Base-by-base conservation (phyloP, 169 alveolate genomes). In the Amoebophrya sp. region DNA sequence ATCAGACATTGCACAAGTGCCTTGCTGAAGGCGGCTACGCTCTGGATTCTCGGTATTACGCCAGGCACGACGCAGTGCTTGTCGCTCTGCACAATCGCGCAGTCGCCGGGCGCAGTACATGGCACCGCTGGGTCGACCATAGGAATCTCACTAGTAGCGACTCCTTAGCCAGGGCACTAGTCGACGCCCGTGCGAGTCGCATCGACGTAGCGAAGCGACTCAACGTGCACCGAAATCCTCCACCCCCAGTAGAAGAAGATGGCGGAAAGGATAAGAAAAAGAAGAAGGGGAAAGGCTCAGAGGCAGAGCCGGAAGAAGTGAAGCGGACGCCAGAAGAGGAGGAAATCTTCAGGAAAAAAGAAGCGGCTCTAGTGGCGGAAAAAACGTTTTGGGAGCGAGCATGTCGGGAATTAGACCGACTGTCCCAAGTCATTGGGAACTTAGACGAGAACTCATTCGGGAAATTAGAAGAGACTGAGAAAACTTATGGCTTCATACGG, bases 271-370 rank as follows among this genome's bases (percentile, higher is more conserved):
- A 6, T 0, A 65, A 65, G 26, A 65, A 65, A 36, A 65, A 65
- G 83, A 65, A 65, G 83, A 65, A 65, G 83, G n/a, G n/a, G 83
- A 65, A 65, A 36, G 83, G 83, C 36, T 36, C n/a, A 36, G 83
- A 26, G 2, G 83, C 18, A 65, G 83, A 65, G 83, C 83, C 83
- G 83, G 83, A 26, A 10, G 83, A 65, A 36, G n/a, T 26, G 26
- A 65, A 65, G 83, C 83, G 83, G 26, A 12, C 83, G 12, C 83
- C 83, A 29, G 83, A 65, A 26, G 83, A 65, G 83, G 83, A 65
- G 83, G 83, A 29, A 26, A 18, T 65, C 10, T 65, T 65, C 83
- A 65, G 33, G 33, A 26, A 6, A 65, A 65, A 6, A 6, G 83
- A 65, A 26, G 83, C 83, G 83, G n/a, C 10, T 1, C 83, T 65